Base-by-base conservation (phyloP, 306 rosid genomes). In the Cicer cuneatum region DNA sequence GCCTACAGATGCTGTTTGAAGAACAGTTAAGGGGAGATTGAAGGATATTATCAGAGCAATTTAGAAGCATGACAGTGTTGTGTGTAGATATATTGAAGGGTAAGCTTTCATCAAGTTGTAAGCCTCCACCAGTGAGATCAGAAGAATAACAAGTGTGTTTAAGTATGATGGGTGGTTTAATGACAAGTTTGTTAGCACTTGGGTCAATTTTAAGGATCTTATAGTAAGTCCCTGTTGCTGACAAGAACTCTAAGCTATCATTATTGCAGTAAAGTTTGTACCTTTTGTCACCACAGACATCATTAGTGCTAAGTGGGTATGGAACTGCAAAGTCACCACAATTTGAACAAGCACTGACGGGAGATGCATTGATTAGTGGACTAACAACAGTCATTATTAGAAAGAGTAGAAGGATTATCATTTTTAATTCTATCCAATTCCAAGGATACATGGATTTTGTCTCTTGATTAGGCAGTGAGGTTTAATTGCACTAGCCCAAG, bases 21-120 rank as follows among this genome's bases (percentile, higher is more conserved):
- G 96, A 81, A 72, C 98, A 93, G 42, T 89, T 93, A 16, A 93
- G 80, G 47, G 97, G 98, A 16, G 97, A 93, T 5, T 2, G 69
- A 24, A 89, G 84, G 35, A 93, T 82, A 69, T 71, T 64, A 1
- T 72, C 62, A 0, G 90, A 71, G 76, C 98, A 93, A 40, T 91
- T 91, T 48, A 93, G 38, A 80, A 93, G 29, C 84, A 88, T 83
- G 29, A 93, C 98, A 4, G 97, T 90, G 46, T 93, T 93, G 4
- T 72, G 88, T 6, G 86, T 72, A 11, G 97, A 91, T 19, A 91
- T 76, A 57, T 91, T 91, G 72, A 91, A 93, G 69, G 98, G 98
- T 21, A 72, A 78, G 45, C 12, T 72, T 41, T 89, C 90, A 70
- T 89, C 91, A 41, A 93, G 83, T 41, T 78, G 24, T 7, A 89